These are phyloP conservation scores for Amylostereum areolatum DNA, from an alignment of 1,284 basidiomycete genomes.

Conservation along the genomic window DNA sequence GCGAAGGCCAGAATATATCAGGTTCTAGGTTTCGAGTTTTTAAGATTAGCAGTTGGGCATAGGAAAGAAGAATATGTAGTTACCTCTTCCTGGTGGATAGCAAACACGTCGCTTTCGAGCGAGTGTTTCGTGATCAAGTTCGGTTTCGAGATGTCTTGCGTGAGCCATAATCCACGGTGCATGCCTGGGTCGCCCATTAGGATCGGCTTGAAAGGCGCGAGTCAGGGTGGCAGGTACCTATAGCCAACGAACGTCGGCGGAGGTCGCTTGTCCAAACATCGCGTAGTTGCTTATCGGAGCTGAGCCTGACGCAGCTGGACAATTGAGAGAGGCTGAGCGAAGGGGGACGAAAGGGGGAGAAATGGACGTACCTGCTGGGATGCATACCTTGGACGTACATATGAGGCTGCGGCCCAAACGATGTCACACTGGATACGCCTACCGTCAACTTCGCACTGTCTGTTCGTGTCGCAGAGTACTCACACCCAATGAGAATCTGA, in stretches of 20 bases:
- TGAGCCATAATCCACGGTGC: constrained; percentile 39
- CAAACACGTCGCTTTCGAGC: constrained; percentile 59
- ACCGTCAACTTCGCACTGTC: neutral
- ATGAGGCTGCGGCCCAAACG: constrained; percentile 41
- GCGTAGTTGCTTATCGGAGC: constrained; percentile 32
- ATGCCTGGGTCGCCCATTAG: constrained; percentile 34
- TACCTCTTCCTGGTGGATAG: constrained; percentile 46
- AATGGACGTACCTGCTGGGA: constrained; percentile 28
- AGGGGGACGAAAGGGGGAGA: neutral
- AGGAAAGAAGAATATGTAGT: neutral
- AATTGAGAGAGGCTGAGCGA: neutral
- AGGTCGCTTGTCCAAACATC: constrained; percentile 58
- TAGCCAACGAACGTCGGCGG: constrained; percentile 36
- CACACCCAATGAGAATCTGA: constrained; percentile 46
- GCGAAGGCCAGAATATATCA: constrained; percentile 57
- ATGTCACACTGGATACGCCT: constrained; percentile 36
- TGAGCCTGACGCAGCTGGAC: constrained; percentile 19
- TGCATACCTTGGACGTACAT: constrained; percentile 40
- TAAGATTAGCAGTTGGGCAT: neutral
- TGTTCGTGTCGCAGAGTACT: constrained; percentile 12
- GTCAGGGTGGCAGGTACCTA: constrained; percentile 35
- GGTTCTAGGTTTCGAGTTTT: constrained; percentile 29
- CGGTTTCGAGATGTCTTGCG: constrained; percentile 42
- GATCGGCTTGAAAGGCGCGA: constrained; percentile 5
- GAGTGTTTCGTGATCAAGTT: constrained; percentile 27